A percentile compares a stretch with the other conserved stretches of the same genome.
These are phyloP conservation scores for Curvularia sp. DNA, from an alignment of 2,329 filamentous ascomycete genomes.

Conservation along the genomic window DNA sequence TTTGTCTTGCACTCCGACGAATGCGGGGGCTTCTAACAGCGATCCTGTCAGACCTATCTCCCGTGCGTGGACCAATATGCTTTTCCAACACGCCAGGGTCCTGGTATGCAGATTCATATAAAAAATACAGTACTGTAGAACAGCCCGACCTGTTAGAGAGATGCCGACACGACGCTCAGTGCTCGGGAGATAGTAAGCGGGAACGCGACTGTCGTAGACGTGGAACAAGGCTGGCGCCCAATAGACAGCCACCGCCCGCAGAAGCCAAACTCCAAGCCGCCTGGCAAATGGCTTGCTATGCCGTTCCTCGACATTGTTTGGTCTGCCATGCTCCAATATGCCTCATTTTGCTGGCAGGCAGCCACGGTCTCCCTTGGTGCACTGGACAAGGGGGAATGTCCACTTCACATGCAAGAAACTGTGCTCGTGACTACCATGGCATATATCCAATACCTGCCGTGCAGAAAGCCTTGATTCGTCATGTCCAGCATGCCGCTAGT, in stretches of 20 bases:
- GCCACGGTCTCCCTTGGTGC: constrained; percentile 13
- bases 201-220: neutral
- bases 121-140: neutral
- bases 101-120: constrained; percentile 3
- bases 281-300: neutral
- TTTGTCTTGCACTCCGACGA: constrained; percentile 16
- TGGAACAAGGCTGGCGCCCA: neutral
- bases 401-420: neutral
- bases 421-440: neutral
- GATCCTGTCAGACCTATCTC: constrained; percentile 19
- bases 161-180: neutral
- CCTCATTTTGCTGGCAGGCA: neutral
- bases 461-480: neutral
- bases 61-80: constrained; percentile 5
- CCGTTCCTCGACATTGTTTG: neutral
- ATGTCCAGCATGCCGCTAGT: neutral
- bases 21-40: constrained; percentile 22
- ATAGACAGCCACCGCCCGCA: neutral
- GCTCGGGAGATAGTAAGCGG: neutral
- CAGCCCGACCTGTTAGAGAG: neutral
- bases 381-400: neutral
- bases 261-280: neutral
- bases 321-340: constrained; percentile 1
- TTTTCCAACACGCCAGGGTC: constrained; percentile 13
- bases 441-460: neutral